phyloP scores from a whole-genome alignment of 1,139 yeast genomes.

The Casaregolazyma lundiana region DNA sequence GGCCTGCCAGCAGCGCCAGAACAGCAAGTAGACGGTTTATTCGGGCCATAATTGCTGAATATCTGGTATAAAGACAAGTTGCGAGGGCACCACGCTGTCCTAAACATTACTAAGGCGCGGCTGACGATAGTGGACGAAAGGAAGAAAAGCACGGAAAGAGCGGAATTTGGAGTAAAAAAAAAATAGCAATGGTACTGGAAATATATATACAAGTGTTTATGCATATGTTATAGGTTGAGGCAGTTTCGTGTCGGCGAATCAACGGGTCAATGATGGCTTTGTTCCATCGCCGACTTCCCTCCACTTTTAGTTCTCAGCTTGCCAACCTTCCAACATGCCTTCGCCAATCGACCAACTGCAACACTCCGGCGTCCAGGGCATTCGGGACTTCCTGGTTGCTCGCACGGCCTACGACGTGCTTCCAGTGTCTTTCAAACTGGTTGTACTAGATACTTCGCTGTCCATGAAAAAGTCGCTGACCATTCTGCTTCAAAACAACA shows the following conservation, averaged over 20 bases:
- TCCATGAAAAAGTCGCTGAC: slow-evolving; percentile 88
- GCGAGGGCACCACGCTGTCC: not conserved
- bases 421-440: slow-evolving; percentile 90
- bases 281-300: too few relatives aligned
- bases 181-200: too few relatives aligned
- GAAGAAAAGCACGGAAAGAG: not conserved
- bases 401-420: slow-evolving; percentile 95
- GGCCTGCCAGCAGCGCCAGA: slow-evolving; percentile 44
- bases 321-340: not conserved
- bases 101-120: not conserved
- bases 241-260: too few relatives aligned
- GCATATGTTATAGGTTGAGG: too few relatives aligned
- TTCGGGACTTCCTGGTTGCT: slow-evolving; percentile 76
- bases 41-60: not conserved
- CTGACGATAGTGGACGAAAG: not conserved
- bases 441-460: slow-evolving; percentile 88
- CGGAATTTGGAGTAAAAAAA: not conserved
- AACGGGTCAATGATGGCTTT: too few relatives aligned
- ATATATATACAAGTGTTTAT: too few relatives aligned
- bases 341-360: slow-evolving; percentile 7
- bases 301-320: too few relatives aligned
- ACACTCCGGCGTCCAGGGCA: slow-evolving; percentile 40
- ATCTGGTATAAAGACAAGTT: not conserved
- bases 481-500: slow-evolving; percentile 84
- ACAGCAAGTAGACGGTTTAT: slow-evolving; percentile 2